A percentile compares a stretch with the other conserved stretches of the same genome.
Conservation (phyloP, 75 land plant species). For the Sequoia sempervirens region DNA sequence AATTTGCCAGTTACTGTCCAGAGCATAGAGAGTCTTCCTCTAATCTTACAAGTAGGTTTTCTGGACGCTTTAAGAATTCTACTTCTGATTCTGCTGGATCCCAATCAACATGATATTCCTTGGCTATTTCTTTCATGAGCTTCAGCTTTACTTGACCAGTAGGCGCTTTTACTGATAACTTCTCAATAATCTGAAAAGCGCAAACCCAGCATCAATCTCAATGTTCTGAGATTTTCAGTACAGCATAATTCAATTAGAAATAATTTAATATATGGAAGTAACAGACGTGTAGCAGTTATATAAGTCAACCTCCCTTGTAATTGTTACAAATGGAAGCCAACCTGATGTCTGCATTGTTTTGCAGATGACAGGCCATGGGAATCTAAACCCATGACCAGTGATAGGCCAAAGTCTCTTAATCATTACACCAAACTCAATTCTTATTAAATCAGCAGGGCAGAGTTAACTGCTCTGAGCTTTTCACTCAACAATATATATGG, state of each 20-base stretch:
- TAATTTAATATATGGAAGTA: not conserved
- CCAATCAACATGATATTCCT: constrained; percentile 79
- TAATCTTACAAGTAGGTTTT: constrained; percentile 59
- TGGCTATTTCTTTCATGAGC: constrained; percentile 87
- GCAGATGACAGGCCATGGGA: not conserved
- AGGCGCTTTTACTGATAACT: constrained; percentile 81
- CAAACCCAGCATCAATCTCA: not conserved
- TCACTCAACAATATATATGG: not conserved
- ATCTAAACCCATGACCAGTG: not conserved
- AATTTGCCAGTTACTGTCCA: not conserved
- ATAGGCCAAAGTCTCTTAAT: not conserved
- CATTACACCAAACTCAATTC: not conserved
- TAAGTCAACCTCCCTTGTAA: not conserved
- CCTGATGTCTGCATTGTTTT: not conserved
- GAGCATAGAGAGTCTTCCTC: constrained; percentile 1
- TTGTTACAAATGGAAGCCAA: not conserved
- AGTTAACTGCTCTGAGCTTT: not conserved
- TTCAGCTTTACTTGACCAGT: constrained; percentile 75
- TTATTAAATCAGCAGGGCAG: not conserved
- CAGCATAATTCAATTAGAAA: not conserved
- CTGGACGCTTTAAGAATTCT: constrained; percentile 79
- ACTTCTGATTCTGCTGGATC: constrained; percentile 71
- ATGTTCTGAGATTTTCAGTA: not conserved
- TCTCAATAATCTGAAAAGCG: constrained; percentile 69
- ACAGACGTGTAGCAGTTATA: not conserved